Evolutionary conservation across 257 asterid species (phyloP), one percentile per base, ranked within the genome.

Genomic region (Cruciata laevipes): DNA sequence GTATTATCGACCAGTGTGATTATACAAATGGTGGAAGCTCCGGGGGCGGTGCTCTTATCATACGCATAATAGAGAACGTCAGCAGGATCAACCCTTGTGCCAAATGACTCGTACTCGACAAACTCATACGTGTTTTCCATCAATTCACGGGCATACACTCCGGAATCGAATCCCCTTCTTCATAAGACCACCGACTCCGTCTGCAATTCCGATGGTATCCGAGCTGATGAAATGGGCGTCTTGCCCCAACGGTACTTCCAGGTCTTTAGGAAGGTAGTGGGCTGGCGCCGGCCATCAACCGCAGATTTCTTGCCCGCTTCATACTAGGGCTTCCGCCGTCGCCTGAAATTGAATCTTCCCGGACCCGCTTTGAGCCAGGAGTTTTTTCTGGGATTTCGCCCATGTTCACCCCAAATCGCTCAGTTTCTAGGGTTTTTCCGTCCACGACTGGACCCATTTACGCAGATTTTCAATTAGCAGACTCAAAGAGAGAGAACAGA

Each of bases 21-120:
- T 7, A 83, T 77, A 53, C 89, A 84, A 17, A 80, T 84, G 11
- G 86, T 81, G 63, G 82, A 73, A 2, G 85, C 61, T 3, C 86
- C 85, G 16, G 6, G 0, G 0, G 66, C 67, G 1, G 57, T 20
- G 5, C 81, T 69, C 4, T 66, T 63, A 62, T 20, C 68, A 73
- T 16, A 79, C 1, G 86, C 84, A 6, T 75, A 57, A 0, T 5
- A 1, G 0, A 79, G 71, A 3, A 71, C 79, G 14, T 27, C 4
- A 14, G n/a, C 65, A 0, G 81, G 82, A 65, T 53, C 60, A 20
- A 73, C 60, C 33, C 24, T 32, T 10, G 40, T n/a, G 8, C 13
- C 6, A 2, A 7, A 33, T 4, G 7, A 33, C 7, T 4, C 65
- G 13, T 27, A 51, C 69, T 0, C 31, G 18, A 71, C 21, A 2